phyloP scores from a whole-genome alignment of 495 filamentous ascomycete species.

The Sporormia fimetaria region DNA sequence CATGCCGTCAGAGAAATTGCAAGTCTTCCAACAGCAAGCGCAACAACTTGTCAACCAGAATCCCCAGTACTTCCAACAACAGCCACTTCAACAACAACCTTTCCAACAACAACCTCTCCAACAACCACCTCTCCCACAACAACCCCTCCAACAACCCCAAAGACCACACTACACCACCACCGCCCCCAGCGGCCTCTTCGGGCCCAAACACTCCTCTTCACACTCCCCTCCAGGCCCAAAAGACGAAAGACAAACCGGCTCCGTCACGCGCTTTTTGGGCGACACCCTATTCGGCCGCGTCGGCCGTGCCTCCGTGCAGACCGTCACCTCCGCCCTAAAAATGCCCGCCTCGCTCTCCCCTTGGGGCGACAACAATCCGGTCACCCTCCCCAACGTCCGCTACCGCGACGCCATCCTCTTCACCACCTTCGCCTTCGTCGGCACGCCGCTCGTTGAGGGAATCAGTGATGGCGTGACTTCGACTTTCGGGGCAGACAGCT shows the following conservation, averaged over 20 bases:
- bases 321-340: conserved; percentile 30
- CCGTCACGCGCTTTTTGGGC: conserved; percentile 31
- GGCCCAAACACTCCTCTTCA: conserved; percentile 6
- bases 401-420: conserved; percentile 35
- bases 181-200: conserved; percentile 11
- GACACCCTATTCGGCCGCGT: conserved; percentile 34
- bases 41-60: conserved; percentile 14
- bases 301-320: conserved; percentile 31
- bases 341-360: conserved; percentile 32
- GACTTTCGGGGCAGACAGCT: conserved; percentile 30
- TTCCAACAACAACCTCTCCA: conserved; percentile 13
- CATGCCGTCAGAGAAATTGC: conserved; percentile 23
- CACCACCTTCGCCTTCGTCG: conserved; percentile 33
- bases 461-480: conserved; percentile 23
- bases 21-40: conserved; percentile 22
- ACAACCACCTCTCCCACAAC: conserved; percentile 4
- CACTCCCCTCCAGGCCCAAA: conserved; percentile 12
- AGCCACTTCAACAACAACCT: conserved; percentile 3
- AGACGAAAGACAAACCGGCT: conserved; percentile 31
- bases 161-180: conserved; percentile 10
- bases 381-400: conserved; percentile 35
- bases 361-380: conserved; percentile 36
- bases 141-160: conserved; percentile 12
- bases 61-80: conserved; percentile 11
- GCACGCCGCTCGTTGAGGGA: conserved; percentile 30